Evolutionary conservation across 495 filamentous ascomycete species (phyloP), one percentile per base, ranked within the genome.

Genomic region (Talaromyces proteolyticus): DNA sequence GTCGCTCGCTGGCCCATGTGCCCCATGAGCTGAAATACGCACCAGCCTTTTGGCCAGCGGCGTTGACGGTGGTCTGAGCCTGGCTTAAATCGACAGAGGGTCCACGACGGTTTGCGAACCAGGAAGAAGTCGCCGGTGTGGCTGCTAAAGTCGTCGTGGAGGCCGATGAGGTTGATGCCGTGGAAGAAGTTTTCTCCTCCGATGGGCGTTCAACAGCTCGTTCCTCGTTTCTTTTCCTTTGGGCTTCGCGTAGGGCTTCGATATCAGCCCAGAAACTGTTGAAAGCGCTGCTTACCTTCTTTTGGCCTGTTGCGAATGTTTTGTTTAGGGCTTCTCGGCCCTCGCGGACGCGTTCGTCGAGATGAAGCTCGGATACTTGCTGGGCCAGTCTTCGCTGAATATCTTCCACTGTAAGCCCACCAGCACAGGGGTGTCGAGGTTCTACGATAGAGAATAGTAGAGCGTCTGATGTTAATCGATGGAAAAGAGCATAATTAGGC

Each of bases 11-110:
- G 5, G 92, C 92, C 93, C 93, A 98, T 2, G 81, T 70, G n/a
- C 91, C 85, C 94, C 94, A 97, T 21, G 89, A 94, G 44, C 85
- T 91, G 42, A 98, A 75, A 57, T 96, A 98, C 4, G 92, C 86
- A 16, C 89, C 79, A 8, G 92, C 92, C 53, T 84, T 85, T 54
- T 83, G 77, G 8, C 85, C 70, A 0, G 87, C 87, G 1, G 82
- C 82, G 49, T 74, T 77, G 12, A 83, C 77, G 4, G 84, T 76
- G 42, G 84, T 80, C 64, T 89, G 86, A 1, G 86, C 81, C 55
- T 84, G 79, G 8, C 70, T 67, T 11, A 84, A 58, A 54, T 93
- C 86, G 34, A 72, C 57, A 6, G 69, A 57, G 19, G 77, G 74
- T 19, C 63, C 70, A 54, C 64, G 65, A 18, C 67, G 67, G 18